These are phyloP conservation scores for Trichoderma atroviride DNA, from an alignment of 2,329 filamentous ascomycete genomes.

Conservation along the genomic window DNA sequence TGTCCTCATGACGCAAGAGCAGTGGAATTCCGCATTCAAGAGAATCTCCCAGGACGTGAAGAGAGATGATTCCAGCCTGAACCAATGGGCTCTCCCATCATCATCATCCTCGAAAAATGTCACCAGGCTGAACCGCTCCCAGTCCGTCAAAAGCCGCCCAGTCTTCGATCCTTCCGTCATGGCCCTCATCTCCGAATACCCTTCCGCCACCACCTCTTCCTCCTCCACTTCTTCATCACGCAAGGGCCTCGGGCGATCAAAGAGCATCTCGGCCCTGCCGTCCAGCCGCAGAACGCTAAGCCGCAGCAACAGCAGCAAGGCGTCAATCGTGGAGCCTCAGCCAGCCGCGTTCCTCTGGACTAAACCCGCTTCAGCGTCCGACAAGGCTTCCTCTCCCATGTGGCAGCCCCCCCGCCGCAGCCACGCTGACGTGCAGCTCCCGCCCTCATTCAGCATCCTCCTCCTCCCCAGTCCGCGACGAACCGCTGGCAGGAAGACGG, in stretches of 20 bases:
- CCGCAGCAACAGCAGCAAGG: not conserved
- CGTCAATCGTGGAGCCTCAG: slow-evolving; percentile 2
- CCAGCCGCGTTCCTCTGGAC: slow-evolving; percentile 13
- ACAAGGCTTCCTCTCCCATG: not conserved
- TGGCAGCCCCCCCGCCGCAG: not conserved
- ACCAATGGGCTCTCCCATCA: not conserved
- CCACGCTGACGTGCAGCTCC: slow-evolving; percentile 1
- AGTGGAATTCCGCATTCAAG: slow-evolving; percentile 23
- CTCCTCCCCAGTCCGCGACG: not conserved
- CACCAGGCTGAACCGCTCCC: slow-evolving; percentile 7
- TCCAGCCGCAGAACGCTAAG: slow-evolving; percentile 1
- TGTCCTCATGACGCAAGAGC: slow-evolving; percentile 22
- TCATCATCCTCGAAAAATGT: not conserved
- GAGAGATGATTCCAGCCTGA: not conserved
- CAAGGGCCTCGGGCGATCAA: slow-evolving; percentile 6
- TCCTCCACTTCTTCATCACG: not conserved
- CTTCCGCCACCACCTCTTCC: not conserved
- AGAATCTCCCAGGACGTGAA: slow-evolving; percentile 3
- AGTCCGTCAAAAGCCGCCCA: slow-evolving; percentile 16
- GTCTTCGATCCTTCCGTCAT: slow-evolving; percentile 24
- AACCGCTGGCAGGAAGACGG: not conserved
- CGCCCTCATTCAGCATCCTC: not conserved
- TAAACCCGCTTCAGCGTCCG: not conserved
- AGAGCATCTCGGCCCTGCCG: slow-evolving; percentile 15
- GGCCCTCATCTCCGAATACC: slow-evolving; percentile 20